A percentile compares a stretch with the other conserved stretches of the same genome.
Evolutionary conservation across 2,329 filamentous ascomycete species (phyloP).

Genomic region (Tetracladium maxilliforme): DNA sequence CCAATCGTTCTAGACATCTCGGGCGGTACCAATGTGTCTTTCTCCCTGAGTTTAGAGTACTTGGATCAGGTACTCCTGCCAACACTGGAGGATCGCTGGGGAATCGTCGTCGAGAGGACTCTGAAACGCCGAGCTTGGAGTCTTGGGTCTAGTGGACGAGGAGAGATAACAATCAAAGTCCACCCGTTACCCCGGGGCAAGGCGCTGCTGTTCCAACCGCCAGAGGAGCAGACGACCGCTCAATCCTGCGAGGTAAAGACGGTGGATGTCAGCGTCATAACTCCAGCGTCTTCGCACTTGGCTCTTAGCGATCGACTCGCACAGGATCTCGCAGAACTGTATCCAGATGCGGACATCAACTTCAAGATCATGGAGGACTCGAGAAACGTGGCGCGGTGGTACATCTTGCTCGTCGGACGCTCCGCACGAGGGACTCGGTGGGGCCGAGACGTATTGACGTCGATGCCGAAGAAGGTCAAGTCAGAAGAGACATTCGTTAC

Average conservation of each 20-base stretch:
- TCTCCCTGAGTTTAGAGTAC: constrained; percentile 45
- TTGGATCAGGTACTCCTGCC: constrained; percentile 46
- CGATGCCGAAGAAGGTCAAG: constrained; percentile 17
- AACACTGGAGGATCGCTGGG: constrained; percentile 32
- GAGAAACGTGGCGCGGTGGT: constrained; percentile 32
- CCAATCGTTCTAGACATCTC: constrained; percentile 33
- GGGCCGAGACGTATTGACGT: constrained; percentile 31
- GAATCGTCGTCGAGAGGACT: constrained; percentile 26
- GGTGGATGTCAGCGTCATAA: constrained; percentile 35
- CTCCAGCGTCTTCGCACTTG: constrained; percentile 26
- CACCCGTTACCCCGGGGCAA: constrained; percentile 21
- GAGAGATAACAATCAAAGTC: constrained; percentile 27
- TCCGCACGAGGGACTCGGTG: constrained; percentile 28
- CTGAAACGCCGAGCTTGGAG: constrained; percentile 34
- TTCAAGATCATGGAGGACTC: constrained; percentile 36
- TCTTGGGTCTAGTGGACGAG: constrained; percentile 9
- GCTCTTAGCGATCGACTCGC: constrained; percentile 23
- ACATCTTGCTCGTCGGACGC: constrained; percentile 39
- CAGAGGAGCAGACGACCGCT: constrained; percentile 9
- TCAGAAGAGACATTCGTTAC: constrained; percentile 12
- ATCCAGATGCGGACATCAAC: constrained; percentile 25
- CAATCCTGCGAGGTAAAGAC: constrained; percentile 19
- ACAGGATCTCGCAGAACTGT: constrained; percentile 22
- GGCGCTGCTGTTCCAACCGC: constrained; percentile 19
- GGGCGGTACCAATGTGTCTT: constrained; percentile 44